phyloP scores from a whole-genome alignment of 192 early-diverging fungal genomes.

The Chytriomyces confervae region DNA sequence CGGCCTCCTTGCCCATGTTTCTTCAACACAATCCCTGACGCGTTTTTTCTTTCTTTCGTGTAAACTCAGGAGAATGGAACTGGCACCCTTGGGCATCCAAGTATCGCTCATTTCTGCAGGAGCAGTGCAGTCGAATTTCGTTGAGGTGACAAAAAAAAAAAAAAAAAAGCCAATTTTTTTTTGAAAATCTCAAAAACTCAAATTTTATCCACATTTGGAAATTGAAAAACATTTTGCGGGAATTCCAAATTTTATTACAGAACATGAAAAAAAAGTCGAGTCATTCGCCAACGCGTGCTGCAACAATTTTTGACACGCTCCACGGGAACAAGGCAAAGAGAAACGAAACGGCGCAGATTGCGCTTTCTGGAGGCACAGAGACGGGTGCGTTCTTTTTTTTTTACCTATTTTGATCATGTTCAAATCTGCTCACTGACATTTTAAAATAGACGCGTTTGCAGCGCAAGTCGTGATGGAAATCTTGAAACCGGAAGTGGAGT shows the following conservation, averaged over 20 bases:
- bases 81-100: constrained; percentile 32
- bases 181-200: constrained; percentile 1
- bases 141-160: neutral
- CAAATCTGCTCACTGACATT: no score
- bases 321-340: neutral
- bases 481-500: neutral
- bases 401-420: no score
- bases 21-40: neutral
- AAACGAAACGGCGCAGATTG: neutral
- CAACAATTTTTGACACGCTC: neutral
- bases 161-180: neutral
- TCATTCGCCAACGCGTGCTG: neutral
- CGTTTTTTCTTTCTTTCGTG: neutral
- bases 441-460: constrained; percentile 15
- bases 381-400: neutral
- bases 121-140: constrained; percentile 29
- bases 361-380: constrained; percentile 18
- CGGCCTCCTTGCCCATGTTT: neutral
- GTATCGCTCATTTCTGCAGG: constrained; percentile 33
- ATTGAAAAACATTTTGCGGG: neutral
- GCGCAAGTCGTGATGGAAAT: constrained; percentile 1
- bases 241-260: neutral
- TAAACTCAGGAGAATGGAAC: constrained; percentile 30
- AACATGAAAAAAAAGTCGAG: neutral
- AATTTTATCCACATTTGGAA: neutral